Conservation (phyloP, 179 eudicot species). For the Camellia oleifera region DNA sequence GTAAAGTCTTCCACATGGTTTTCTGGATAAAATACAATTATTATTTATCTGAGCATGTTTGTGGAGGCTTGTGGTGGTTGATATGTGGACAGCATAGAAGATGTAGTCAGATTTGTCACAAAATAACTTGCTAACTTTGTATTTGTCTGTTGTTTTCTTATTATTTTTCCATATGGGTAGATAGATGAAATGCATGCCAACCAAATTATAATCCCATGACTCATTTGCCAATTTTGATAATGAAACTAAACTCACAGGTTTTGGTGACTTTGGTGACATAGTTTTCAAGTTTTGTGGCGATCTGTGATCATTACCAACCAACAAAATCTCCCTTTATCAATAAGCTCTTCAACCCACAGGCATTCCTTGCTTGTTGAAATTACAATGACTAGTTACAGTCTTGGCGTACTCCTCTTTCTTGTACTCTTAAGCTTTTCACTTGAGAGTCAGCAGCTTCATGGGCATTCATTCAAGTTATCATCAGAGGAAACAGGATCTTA, state of each 20-base stretch:
- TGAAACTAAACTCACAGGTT: background rate
- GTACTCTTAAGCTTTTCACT: slow-evolving; percentile 9
- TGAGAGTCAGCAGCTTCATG: slow-evolving; percentile 8
- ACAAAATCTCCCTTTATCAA: background rate
- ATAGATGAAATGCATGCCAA: background rate
- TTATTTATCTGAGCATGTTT: too few species aligned
- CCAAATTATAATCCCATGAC: background rate
- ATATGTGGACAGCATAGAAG: too few species aligned
- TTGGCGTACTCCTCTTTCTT: background rate
- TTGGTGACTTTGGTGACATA: background rate
- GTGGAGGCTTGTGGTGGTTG: too few species aligned
- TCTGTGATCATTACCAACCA: background rate
- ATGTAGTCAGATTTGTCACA: background rate
- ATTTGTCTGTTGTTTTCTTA: background rate
- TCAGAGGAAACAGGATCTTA: slow-evolving; percentile 1
- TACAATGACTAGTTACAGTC: background rate
- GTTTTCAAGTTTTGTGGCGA: background rate
- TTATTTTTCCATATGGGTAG: background rate
- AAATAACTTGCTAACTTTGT: background rate
- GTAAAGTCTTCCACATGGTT: too few species aligned
- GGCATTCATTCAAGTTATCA: slow-evolving; percentile 6
- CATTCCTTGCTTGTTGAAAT: background rate
- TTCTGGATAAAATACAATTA: too few species aligned
- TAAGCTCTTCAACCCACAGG: background rate
- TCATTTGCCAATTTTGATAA: background rate